phyloP scores from a whole-genome alignment of 139 green algal species.

The Pleodorina starrii region DNA sequence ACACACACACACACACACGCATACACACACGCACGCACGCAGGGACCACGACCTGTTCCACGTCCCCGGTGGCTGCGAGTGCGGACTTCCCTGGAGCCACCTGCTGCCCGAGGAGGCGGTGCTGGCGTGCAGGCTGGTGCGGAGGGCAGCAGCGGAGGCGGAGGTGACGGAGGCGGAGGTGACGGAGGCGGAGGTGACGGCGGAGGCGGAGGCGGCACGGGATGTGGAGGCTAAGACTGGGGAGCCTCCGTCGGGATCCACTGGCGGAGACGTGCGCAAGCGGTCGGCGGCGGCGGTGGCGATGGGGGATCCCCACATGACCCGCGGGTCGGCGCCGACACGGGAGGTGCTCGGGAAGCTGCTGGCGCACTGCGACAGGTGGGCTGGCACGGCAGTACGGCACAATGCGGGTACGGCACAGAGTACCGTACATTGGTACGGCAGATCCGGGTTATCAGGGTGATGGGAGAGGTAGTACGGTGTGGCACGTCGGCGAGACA shows the following conservation, averaged over 20 bases:
- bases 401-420: too few species aligned
- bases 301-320: not conserved
- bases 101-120: conserved; percentile 67
- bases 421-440: too few species aligned
- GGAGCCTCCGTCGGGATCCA: not conserved
- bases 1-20: not conserved
- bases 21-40: too few species aligned
- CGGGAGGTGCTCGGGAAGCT: not conserved
- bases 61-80: conserved; percentile 57
- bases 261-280: not conserved
- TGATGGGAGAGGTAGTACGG: too few species aligned
- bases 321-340: not conserved
- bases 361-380: conserved; percentile 23
- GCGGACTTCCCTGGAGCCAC: conserved; percentile 63
- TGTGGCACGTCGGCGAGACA: too few species aligned
- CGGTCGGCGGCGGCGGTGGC: not conserved
- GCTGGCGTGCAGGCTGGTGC: conserved; percentile 51
- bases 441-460: too few species aligned
- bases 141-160: conserved; percentile 1
- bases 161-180: not conserved
- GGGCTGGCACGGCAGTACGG: too few species aligned
- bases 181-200: not conserved
- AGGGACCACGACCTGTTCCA: conserved; percentile 49
- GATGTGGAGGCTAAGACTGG: not conserved
- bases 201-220: not conserved